Conservation (phyloP, 2,329 filamentous ascomycete species). For the Davidsoniella neocaledoniae region DNA sequence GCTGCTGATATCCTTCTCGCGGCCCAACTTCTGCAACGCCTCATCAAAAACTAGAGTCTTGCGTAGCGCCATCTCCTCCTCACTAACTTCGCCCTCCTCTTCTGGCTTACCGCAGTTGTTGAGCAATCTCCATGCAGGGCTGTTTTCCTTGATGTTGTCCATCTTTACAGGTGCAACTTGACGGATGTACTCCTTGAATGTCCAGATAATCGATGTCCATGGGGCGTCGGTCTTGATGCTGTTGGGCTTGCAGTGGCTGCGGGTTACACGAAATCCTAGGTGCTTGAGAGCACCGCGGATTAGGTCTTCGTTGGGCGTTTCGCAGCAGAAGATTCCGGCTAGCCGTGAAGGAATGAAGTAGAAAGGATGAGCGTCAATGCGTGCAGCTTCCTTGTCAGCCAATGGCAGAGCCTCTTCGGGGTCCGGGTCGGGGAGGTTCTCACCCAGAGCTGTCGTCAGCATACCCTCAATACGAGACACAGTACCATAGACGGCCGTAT, state of each 20-base stretch:
- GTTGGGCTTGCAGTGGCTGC: constrained; percentile 77
- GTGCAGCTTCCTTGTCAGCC: constrained; percentile 37
- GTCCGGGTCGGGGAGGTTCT: constrained; percentile 30
- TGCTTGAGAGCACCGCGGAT: constrained; percentile 66
- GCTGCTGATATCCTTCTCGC: constrained; percentile 35
- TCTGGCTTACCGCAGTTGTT: constrained; percentile 14
- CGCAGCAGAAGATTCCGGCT: constrained; percentile 60
- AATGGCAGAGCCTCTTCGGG: constrained; percentile 19
- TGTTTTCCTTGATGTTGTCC: constrained; percentile 50
- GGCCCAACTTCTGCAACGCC: constrained; percentile 55
- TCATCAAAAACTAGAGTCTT: constrained; percentile 61
- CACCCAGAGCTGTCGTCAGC: constrained; percentile 76
- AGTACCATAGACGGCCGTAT: constrained; percentile 61
- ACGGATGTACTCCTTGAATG: constrained; percentile 81
- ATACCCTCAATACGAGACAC: constrained; percentile 73
- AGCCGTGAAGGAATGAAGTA: constrained; percentile 66
- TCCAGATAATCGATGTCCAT: constrained; percentile 77
- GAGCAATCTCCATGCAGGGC: constrained; percentile 55
- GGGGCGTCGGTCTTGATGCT: constrained; percentile 90
- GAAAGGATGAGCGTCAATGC: constrained; percentile 63
- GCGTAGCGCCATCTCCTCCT: constrained; percentile 27
- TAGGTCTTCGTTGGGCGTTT: constrained; percentile 61
- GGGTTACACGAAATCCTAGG: constrained; percentile 65
- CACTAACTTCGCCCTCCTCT: constrained; percentile 13
- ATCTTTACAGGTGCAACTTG: constrained; percentile 67